A percentile compares a stretch with the other conserved stretches of the same genome.
Conservation (phyloP, 169 alveolate species). For the Plasmodium coatneyi region DNA sequence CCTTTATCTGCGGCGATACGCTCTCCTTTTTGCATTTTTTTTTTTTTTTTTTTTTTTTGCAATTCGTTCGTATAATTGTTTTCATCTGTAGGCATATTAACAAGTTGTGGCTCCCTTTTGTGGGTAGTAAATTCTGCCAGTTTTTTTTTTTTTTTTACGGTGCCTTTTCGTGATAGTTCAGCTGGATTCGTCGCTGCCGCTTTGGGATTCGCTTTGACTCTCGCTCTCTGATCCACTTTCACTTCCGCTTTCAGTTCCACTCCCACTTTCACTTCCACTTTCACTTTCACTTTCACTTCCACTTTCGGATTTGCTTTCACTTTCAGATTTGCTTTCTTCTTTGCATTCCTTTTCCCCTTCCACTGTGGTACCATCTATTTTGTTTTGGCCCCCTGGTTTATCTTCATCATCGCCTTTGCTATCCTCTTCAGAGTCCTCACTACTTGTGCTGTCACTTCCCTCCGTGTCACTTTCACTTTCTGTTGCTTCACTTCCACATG, state of each 20-base stretch:
- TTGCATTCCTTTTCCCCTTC: background rate
- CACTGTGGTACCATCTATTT: background rate
- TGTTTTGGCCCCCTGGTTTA: background rate
- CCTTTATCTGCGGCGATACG: background rate
- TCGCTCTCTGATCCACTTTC: background rate
- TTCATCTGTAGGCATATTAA: no score
- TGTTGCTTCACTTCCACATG: background rate
- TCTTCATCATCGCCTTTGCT: background rate
- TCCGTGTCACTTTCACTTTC: background rate
- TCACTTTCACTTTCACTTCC: background rate
- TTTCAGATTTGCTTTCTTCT: background rate
- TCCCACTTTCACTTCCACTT: background rate
- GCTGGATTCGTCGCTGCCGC: background rate
- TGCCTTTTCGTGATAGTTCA: background rate
- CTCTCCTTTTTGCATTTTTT: no score
- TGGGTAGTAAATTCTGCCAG: no score
- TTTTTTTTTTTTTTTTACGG: background rate
- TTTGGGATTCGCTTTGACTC: slow-evolving; percentile 4
- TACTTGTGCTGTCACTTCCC: background rate
- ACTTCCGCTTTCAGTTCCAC: background rate
- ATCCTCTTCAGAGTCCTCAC: background rate
- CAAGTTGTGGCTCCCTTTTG: no score
- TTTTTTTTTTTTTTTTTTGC: background rate
- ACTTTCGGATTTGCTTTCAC: background rate
- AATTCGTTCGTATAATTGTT: no score